Percentiles rank a stretch among this genome's conserved stretches.
Evolutionary conservation across 1,284 basidiomycete genomes (phyloP).

Genomic region (Pyrrhoderma lamaoense): DNA sequence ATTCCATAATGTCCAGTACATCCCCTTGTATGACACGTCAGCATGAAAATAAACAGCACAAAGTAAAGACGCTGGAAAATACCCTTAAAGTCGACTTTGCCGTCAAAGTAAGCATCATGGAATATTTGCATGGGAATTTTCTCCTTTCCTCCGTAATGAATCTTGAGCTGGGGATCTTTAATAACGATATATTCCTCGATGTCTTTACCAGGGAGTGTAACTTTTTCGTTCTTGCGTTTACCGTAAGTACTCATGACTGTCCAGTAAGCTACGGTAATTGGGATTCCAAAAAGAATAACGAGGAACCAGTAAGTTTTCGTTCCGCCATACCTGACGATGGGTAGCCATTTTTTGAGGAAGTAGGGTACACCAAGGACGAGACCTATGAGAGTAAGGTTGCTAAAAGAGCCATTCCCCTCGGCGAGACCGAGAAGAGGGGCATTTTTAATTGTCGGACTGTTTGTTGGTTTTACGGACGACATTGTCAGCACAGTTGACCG

Average conservation of each 20-base stretch:
- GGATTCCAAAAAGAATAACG: slow-evolving; percentile 66
- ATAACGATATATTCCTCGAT: slow-evolving; percentile 90
- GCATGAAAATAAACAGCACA: slow-evolving; percentile 13
- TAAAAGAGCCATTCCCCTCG: slow-evolving; percentile 83
- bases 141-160: slow-evolving; percentile 70
- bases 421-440: slow-evolving; percentile 76
- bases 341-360: slow-evolving; percentile 71
- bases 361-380: slow-evolving; percentile 76
- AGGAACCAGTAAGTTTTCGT: slow-evolving; percentile 83
- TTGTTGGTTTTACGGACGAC: slow-evolving; percentile 50
- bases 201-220: slow-evolving; percentile 77
- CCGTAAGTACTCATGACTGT: slow-evolving; percentile 80
- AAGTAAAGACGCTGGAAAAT: slow-evolving; percentile 20
- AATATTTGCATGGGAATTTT: slow-evolving; percentile 98
- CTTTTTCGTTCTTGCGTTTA: slow-evolving; percentile 79
- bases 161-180: slow-evolving; percentile 76
- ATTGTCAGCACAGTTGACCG: slow-evolving; percentile 24
- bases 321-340: slow-evolving; percentile 71
- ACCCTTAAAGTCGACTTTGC: slow-evolving; percentile 95
- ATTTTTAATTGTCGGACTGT: slow-evolving; percentile 69
- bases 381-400: slow-evolving; percentile 72
- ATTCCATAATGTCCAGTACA: slow-evolving; percentile 89
- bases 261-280: slow-evolving; percentile 88
- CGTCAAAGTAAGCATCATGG: slow-evolving; percentile 97
- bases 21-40: slow-evolving; percentile 51